phyloP scores from a whole-genome alignment of 2,329 filamentous ascomycete species.

The Calonectria henricotiae region DNA sequence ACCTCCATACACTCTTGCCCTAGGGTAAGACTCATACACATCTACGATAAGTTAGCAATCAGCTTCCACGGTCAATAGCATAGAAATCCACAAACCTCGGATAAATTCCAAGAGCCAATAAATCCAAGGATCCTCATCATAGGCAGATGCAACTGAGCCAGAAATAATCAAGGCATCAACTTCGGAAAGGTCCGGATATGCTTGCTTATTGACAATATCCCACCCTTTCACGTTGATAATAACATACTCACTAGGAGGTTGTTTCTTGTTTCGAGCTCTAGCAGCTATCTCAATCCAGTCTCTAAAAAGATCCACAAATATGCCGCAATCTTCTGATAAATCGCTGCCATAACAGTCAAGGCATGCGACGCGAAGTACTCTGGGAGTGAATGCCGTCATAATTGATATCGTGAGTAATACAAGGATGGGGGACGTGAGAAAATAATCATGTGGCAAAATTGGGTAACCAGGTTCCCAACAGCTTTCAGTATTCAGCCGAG shows the following conservation, averaged over 20 bases:
- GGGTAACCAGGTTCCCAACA: too few species aligned
- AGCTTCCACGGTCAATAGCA: too few species aligned
- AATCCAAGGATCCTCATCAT: slow-evolving; percentile 11
- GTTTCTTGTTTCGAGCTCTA: neutral
- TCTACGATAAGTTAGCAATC: neutral
- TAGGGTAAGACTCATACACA: neutral
- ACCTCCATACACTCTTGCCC: neutral
- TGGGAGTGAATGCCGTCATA: neutral
- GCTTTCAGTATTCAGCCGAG: too few species aligned
- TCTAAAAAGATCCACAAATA: neutral
- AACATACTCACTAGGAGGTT: neutral
- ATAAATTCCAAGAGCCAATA: neutral
- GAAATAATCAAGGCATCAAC: slow-evolving; percentile 6
- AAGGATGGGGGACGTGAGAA: too few species aligned
- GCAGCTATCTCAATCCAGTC: slow-evolving; percentile 4
- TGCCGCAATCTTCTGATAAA: neutral
- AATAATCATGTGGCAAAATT: too few species aligned
- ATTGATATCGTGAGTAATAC: neutral
- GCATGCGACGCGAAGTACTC: slow-evolving; percentile 11
- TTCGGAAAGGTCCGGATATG: neutral
- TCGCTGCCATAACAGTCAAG: neutral
- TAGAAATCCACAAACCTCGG: neutral
- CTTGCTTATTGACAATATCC: neutral
- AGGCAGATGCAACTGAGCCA: slow-evolving; percentile 10
- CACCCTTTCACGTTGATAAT: neutral